Evolutionary conservation across 805 yeast genomes (phyloP).

Genomic region (Teunomyces lycoperdinae): DNA sequence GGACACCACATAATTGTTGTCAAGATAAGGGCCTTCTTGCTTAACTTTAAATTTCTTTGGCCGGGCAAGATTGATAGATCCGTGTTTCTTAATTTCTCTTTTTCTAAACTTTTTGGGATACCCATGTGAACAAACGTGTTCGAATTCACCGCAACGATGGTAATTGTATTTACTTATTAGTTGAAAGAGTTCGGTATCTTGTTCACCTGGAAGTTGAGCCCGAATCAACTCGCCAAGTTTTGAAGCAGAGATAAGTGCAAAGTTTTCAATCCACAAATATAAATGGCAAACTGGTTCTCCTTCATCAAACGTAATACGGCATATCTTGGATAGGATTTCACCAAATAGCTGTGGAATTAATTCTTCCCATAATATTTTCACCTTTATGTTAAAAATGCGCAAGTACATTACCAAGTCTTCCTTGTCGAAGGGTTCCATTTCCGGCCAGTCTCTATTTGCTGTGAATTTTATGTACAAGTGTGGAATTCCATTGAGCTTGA

Average conservation of each 20-base stretch:
- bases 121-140: neutral
- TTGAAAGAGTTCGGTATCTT: neutral
- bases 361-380: neutral
- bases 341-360: neutral
- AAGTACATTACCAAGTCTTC: neutral
- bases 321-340: neutral
- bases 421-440: neutral
- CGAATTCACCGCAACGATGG: neutral
- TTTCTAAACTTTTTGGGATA: constrained; percentile 1
- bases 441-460: neutral
- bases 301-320: neutral
- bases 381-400: neutral
- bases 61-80: neutral
- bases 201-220: neutral
- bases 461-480: neutral
- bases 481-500: neutral
- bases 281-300: neutral
- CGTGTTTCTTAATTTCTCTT: neutral
- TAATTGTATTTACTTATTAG: neutral
- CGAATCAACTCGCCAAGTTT: neutral
- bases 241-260: neutral
- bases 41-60: neutral
- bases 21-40: neutral
- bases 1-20: neutral
- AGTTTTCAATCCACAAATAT: constrained; percentile 1